phyloP scores from a whole-genome alignment of 208 protist genomes.

The Trypanosoma mega region DNA sequence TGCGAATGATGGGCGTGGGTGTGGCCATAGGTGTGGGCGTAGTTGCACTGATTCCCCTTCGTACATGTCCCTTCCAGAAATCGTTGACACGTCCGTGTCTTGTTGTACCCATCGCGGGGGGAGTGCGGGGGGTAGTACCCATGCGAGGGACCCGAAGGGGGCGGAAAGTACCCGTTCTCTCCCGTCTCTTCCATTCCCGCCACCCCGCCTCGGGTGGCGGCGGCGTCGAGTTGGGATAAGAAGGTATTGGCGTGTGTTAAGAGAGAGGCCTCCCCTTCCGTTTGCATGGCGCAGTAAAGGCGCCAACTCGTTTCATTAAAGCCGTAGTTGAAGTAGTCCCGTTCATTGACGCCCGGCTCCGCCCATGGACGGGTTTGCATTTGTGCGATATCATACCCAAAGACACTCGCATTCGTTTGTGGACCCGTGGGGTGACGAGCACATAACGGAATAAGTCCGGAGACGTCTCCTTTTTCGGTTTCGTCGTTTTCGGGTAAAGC shows the following conservation, averaged over 20 bases:
- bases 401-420: conserved; percentile 60
- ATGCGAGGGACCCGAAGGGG: conserved; percentile 16
- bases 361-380: conserved; percentile 82
- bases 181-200: conserved; percentile 8
- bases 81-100: conserved; percentile 73
- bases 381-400: conserved; percentile 82
- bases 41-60: conserved; percentile 74
- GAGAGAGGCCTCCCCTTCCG: conserved; percentile 59
- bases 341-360: conserved; percentile 70
- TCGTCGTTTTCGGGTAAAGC: conserved; percentile 11
- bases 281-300: conserved; percentile 82
- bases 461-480: conserved; percentile 30
- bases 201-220: conserved; percentile 18
- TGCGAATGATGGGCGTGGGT: conserved; percentile 30
- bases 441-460: conserved; percentile 72
- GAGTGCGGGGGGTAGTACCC: conserved; percentile 7
- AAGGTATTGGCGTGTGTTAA: conserved; percentile 53
- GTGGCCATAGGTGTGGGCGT: conserved; percentile 69
- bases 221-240: conserved; percentile 41
- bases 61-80: conserved; percentile 73
- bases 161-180: conserved; percentile 15
- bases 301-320: conserved; percentile 89
- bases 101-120: conserved; percentile 29
- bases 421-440: conserved; percentile 54
- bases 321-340: conserved; percentile 92